These are phyloP conservation scores for Ustilago crameri DNA, from an alignment of 1,284 basidiomycete species.

Conservation along the genomic window DNA sequence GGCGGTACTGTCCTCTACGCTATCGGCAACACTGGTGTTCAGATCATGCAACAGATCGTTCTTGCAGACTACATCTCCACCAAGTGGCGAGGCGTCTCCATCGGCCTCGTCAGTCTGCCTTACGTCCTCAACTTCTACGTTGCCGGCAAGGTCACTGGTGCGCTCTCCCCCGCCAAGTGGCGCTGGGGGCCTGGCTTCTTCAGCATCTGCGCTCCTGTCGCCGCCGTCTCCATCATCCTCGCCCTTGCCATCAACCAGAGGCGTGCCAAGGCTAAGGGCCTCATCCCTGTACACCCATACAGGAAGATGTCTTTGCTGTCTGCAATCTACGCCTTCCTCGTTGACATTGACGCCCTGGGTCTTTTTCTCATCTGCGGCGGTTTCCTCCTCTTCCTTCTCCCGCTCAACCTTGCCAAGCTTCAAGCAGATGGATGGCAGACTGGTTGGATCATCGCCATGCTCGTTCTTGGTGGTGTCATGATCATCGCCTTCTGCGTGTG, in stretches of 20 bases:
- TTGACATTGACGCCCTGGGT: constrained; percentile 61
- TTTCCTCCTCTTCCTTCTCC: constrained; percentile 61
- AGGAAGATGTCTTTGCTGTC: constrained; percentile 21
- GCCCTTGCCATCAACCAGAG: constrained; percentile 58
- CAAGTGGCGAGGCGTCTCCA: constrained; percentile 59
- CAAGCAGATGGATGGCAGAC: constrained; percentile 54
- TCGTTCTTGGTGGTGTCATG: constrained; percentile 58
- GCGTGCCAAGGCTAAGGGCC: constrained; percentile 48
- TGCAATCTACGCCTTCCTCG: constrained; percentile 33
- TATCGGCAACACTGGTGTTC: constrained; percentile 63
- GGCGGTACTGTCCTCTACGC: constrained; percentile 63
- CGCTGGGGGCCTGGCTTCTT: constrained; percentile 67
- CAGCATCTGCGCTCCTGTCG: constrained; percentile 63
- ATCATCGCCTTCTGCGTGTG: constrained; percentile 53
- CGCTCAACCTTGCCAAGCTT: constrained; percentile 53
- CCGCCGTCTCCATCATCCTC: constrained; percentile 53
- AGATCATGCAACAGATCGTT: constrained; percentile 67
- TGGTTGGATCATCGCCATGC: constrained; percentile 63
- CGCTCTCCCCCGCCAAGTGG: constrained; percentile 40
- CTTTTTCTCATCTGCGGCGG: constrained; percentile 63
- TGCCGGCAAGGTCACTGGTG: constrained; percentile 29
- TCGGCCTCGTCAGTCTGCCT: constrained; percentile 61
- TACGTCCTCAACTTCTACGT: constrained; percentile 64
- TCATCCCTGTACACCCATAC: constrained; percentile 61
- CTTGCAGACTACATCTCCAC: constrained; percentile 64